Base-by-base conservation (phyloP, 179 eudicot species). In the Pouteria campechiana region DNA sequence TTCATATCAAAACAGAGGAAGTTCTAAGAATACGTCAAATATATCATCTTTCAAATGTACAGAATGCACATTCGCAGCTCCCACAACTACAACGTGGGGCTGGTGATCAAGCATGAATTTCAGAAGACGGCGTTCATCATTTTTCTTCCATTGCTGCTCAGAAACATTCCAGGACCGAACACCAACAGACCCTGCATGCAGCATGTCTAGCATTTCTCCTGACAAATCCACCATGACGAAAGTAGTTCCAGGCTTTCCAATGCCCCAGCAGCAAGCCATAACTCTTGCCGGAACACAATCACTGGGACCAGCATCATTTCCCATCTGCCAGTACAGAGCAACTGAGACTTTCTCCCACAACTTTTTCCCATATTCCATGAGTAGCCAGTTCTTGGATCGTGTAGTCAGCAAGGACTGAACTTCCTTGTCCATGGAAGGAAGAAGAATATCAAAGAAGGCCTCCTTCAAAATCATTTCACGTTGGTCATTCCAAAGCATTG, bases 181-280 rank as follows among this genome's bases (percentile, higher is more conserved):
- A 57, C 82, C 83, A 6, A 92, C 64, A 34, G 76, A 87, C 27
- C 89, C 94, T 11, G 87, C 94, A 61, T 71, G 73, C 39, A 92
- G 48, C 4, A 77, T 76, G 69, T 92, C 96, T 25, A 87, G 63
- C 38, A 92, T 75, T 64, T 92, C 96, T 49, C 99, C 99, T 63
- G 60, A 73, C 15, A 94, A 78, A 74, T 92, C 99, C 67, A 92
- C 54, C 99, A 92, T 87, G 57, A 87, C 99, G 50, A 92, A 87
- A 22, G 96, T 87, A 14, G 81, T 87, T n/a, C 83, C 52, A 30
- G 99, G 93, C 62, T 79, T 88, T 46, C 96, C 96, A 39, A 74
- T 79, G 16, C 96, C 94, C 94, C 94, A 92, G 54, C 99, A 92
- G 63, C 99, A 92, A 53, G 96, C 94, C 99, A 92, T 87, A 36